Evolutionary conservation across 257 asterid species (phyloP), one percentile per base, ranked within the genome.

Genomic region (Solanum rostratum): DNA sequence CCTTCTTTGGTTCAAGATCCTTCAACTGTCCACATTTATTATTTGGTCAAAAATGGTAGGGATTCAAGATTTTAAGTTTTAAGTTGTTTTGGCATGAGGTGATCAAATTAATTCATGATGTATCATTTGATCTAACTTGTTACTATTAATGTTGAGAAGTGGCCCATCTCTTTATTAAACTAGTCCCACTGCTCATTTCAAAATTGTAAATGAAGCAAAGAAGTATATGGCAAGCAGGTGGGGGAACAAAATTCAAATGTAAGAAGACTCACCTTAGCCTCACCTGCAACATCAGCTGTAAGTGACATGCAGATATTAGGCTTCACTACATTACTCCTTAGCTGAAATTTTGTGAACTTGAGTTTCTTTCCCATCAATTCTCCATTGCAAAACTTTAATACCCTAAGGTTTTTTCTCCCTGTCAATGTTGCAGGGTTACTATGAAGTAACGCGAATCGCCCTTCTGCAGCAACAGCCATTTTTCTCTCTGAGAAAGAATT

Each of bases 321-420:
- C 80, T 74, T 84, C 37, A 81, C 63, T 65, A 24, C 86, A 88
- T 79, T 89, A 62, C 30, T 84, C 79, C 90, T 89, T 52, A 79
- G 88, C 86, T 88, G 88, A 80, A 88, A 30, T 65, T 89, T 84
- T 37, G 88, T 83, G 62, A 82, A 85, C 80, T 87, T 86, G 83
- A 96, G 87, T 91, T 90, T 92, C 92, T 88, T 85, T 59, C 99
- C 98, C 97, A 94, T 91, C 62, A 92, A 83, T 20, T 94, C 96
- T 86, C 99, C 98, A 89, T 85, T 88, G 84, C 91, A 54, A 86
- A 90, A 90, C 85, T 91, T 94, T 49, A 92, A 87, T 6, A 69
- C 69, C 90, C 86, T 88, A 73, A 88, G 86, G 39, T 85, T 91
- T 83, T 85, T 90, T 84, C 86, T 70, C 49, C 86, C 85, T 2